These are phyloP conservation scores for Melampsora abietis-canadensis DNA, from an alignment of 1,284 basidiomycete genomes.

Conservation along the genomic window DNA sequence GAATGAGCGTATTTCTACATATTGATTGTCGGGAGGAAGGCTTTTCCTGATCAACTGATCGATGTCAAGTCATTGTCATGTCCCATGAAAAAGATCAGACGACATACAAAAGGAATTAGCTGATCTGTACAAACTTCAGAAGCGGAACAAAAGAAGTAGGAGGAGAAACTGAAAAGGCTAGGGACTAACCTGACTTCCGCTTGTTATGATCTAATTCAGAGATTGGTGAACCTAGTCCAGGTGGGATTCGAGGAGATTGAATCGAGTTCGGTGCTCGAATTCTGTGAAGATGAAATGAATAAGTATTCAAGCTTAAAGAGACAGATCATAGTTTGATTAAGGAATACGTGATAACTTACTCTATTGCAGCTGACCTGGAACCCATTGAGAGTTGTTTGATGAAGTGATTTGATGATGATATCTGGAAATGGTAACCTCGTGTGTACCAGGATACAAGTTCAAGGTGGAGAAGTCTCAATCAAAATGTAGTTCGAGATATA, in stretches of 20 bases:
- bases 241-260: conserved; percentile 16
- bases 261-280: conserved; percentile 25
- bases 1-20: neutral
- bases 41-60: neutral
- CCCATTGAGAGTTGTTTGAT: conserved; percentile 7
- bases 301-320: neutral
- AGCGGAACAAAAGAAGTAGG: neutral
- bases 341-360: neutral
- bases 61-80: conserved; percentile 1
- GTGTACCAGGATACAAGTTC: no score
- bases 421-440: no score
- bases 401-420: no score
- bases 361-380: conserved; percentile 32
- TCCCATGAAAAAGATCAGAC: neutral
- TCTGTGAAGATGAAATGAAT: neutral
- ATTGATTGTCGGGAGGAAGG: neutral
- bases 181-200: neutral
- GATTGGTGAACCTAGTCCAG: conserved; percentile 16
- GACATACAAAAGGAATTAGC: no score
- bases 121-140: neutral
- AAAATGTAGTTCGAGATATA: no score
- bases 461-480: no score
- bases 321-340: neutral
- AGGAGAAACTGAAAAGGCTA: neutral
- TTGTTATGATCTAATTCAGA: neutral